Evolutionary conservation across 1,284 basidiomycete species (phyloP), one percentile per base, ranked within the genome.

Genomic region (Gymnopus androsaceus): DNA sequence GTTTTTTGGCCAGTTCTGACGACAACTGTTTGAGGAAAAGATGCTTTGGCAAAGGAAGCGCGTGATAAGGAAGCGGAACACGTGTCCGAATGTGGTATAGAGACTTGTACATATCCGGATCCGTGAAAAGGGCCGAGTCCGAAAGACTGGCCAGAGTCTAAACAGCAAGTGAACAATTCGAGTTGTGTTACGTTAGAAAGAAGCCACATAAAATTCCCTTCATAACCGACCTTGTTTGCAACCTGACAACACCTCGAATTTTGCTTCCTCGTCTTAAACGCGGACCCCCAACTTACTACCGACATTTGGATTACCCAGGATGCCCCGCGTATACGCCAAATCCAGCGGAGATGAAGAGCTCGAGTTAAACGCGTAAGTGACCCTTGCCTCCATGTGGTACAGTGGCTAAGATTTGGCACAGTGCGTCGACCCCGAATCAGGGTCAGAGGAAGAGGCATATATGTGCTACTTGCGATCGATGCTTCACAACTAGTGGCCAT

Each of bases 401-500:
- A 12, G 17, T 57, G 25, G 44, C 52, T 46, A 49, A 59, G 37
- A 38, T 28, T 9, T 9, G 38, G 30, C 51, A 51, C 42, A 54
- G 53, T 25, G 34, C 38, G 41, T 66, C 48, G 55, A 65, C 34
- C 58, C 67, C 60, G n/a, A 57, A 34, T 51, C 61, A 52, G 51
- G 54, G 56, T 41, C 57, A 57, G 23, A 83, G 82, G 71, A 83
- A 82, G 72, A 83, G 81, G 61, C 87, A 90, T 61, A 71, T 85
- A 25, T 90, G 88, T 65, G 63, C 71, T 2, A 84, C 80, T 6
- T 90, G 88, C 65, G 82, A 86, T 11, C 82, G 86, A 51, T 80
- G 82, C 1, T 94, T 94, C 71, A 90, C 88, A 51, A 94, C 91
- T 41, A 87, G 85, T 63, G 91, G 91, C 31, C 92, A 94, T 66